phyloP scores from a whole-genome alignment of 768 basidiomycete species.

The Chalciporus chontae region DNA sequence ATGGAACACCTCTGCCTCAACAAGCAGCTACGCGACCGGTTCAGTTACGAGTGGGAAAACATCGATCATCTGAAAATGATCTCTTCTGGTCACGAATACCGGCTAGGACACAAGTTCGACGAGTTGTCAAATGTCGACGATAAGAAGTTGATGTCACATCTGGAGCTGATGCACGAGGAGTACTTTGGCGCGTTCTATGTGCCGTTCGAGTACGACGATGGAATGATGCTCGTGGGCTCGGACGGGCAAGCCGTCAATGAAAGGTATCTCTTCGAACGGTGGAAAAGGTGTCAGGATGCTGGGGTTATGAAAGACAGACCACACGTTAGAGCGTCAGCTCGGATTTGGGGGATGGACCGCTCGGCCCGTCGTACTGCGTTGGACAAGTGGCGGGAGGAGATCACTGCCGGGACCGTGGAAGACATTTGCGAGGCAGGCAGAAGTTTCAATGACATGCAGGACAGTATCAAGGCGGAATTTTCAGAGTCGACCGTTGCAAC shows the following conservation, averaged over 20 bases:
- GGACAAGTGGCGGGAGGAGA: slow-evolving; percentile 33
- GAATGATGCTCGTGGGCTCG: slow-evolving; percentile 43
- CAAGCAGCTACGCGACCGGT: neutral
- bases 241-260: slow-evolving; percentile 35
- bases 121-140: slow-evolving; percentile 20
- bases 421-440: slow-evolving; percentile 27
- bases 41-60: neutral
- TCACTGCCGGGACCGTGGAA: slow-evolving; percentile 31
- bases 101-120: slow-evolving; percentile 13
- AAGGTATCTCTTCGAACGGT: slow-evolving; percentile 45
- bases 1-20: slow-evolving; percentile 45
- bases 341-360: slow-evolving; percentile 40
- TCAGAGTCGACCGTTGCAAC: slow-evolving; percentile 29
- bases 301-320: slow-evolving; percentile 36
- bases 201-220: slow-evolving; percentile 35
- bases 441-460: slow-evolving; percentile 37
- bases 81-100: slow-evolving; percentile 34
- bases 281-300: slow-evolving; percentile 42
- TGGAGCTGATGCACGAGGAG: slow-evolving; percentile 44
- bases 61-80: slow-evolving; percentile 21
- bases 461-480: slow-evolving; percentile 33
- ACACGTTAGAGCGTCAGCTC: slow-evolving; percentile 22
- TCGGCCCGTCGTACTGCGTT: slow-evolving; percentile 27
- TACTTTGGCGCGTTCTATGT: slow-evolving; percentile 45
- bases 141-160: slow-evolving; percentile 32